A percentile compares a stretch with the other conserved stretches of the same genome.
Conservation (phyloP, 352 stramenopile species). For the Aphanomyces stellatus region DNA sequence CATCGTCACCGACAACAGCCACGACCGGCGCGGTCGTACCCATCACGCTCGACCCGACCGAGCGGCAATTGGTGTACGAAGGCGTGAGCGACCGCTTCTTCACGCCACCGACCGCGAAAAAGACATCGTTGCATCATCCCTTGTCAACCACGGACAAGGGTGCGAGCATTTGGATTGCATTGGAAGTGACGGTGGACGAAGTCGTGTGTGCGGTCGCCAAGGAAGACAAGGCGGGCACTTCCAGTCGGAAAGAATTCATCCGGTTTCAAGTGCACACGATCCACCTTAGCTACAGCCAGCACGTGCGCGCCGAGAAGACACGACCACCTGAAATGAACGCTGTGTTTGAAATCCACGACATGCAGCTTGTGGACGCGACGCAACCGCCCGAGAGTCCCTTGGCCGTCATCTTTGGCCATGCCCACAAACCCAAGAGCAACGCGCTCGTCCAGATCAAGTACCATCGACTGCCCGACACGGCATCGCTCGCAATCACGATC, state of each 20-base stretch:
- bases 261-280: conserved; percentile 62
- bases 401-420: conserved; percentile 4
- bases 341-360: not conserved
- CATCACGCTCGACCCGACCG: not conserved
- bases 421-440: not conserved
- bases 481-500: not conserved
- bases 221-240: not conserved
- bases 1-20: not conserved
- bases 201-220: conserved; percentile 5
- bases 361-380: conserved; percentile 10
- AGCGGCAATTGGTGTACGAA: conserved; percentile 15
- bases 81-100: conserved; percentile 10
- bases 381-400: not conserved
- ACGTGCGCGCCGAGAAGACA: not conserved
- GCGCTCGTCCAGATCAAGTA: conserved; percentile 8
- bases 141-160: not conserved
- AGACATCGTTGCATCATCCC: not conserved
- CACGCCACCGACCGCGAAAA: not conserved
- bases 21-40: not conserved
- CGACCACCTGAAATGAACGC: not conserved
- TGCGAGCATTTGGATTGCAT: not conserved
- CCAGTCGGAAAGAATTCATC: conserved; percentile 41
- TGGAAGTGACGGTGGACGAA: not conserved
- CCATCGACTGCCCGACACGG: not conserved
- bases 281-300: conserved; percentile 52